Conservation (phyloP, 257 asterid species). For the Euphrasia confusa region DNA sequence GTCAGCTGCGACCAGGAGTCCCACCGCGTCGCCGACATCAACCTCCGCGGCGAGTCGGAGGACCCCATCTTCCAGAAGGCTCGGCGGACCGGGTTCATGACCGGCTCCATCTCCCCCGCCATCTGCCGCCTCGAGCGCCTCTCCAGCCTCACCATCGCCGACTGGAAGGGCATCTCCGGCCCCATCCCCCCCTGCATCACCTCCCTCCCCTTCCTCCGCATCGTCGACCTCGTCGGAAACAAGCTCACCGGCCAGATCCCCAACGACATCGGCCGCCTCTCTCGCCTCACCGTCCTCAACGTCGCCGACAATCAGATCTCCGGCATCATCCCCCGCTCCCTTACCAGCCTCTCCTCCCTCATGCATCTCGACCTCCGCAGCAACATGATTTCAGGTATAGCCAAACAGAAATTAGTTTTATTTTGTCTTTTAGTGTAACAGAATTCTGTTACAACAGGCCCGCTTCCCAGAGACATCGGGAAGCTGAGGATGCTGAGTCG, state of each 20-base stretch:
- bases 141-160: slow-evolving; percentile 73
- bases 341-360: slow-evolving; percentile 46
- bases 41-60: slow-evolving; percentile 90
- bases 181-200: slow-evolving; percentile 62
- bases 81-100: slow-evolving; percentile 78
- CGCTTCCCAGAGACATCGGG: slow-evolving; percentile 57
- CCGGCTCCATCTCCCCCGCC: slow-evolving; percentile 65
- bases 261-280: slow-evolving; percentile 52
- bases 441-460: slow-evolving; percentile 29
- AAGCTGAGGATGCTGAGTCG: slow-evolving; percentile 72
- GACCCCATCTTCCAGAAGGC: slow-evolving; percentile 71
- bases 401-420: no score
- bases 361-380: slow-evolving; percentile 73
- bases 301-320: slow-evolving; percentile 68
- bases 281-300: slow-evolving; percentile 69
- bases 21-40: slow-evolving; percentile 74
- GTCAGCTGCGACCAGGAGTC: slow-evolving; percentile 74
- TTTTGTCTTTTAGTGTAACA: no score
- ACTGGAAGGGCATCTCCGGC: slow-evolving; percentile 90
- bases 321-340: slow-evolving; percentile 60
- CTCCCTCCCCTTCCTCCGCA: slow-evolving; percentile 49
- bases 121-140: slow-evolving; percentile 59
- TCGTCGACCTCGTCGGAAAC: slow-evolving; percentile 76
- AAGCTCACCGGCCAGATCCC: slow-evolving; percentile 63
- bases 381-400: slow-evolving; percentile 48